A percentile compares a stretch with the other conserved stretches of the same genome.
These are phyloP conservation scores for Pseudogymnoascus sp. DNA, from an alignment of 2,329 filamentous ascomycete species.

Conservation along the genomic window DNA sequence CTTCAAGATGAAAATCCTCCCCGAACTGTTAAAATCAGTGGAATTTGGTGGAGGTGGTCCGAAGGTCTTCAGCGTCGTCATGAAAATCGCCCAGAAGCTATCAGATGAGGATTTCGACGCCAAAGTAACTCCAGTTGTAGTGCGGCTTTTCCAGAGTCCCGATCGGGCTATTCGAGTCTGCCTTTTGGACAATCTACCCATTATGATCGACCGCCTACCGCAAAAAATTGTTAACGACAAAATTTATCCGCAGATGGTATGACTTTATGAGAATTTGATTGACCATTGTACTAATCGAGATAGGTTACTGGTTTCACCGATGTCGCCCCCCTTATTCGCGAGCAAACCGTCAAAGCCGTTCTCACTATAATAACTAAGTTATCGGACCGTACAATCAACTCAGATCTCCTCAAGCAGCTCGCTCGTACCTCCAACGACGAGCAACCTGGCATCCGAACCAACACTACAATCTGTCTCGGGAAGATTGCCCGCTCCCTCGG, in stretches of 20 bases:
- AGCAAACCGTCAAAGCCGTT: conserved; percentile 93
- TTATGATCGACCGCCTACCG: conserved; percentile 85
- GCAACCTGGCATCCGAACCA: conserved; percentile 92
- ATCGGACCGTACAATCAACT: conserved; percentile 87
- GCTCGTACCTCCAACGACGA: conserved; percentile 97
- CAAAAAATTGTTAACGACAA: conserved; percentile 92
- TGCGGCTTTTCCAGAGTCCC: conserved; percentile 83
- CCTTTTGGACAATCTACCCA: conserved; percentile 76
- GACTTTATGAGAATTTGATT: conserved; percentile 19
- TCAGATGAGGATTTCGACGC: conserved; percentile 83
- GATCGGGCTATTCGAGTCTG: conserved; percentile 90
- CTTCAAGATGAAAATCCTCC: conserved; percentile 93
- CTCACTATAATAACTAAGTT: conserved; percentile 81
- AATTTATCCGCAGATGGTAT: conserved; percentile 88
- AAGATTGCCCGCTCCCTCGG: conserved; percentile 92
- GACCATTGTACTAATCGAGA: not conserved
- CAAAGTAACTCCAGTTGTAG: conserved; percentile 76
- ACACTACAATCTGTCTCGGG: conserved; percentile 94
- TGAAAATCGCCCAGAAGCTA: conserved; percentile 86
- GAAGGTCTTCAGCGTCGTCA: conserved; percentile 78
- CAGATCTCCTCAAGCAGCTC: conserved; percentile 81
- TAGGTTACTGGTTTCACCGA: conserved; percentile 93
- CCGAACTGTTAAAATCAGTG: conserved; percentile 95
- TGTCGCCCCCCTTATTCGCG: conserved; percentile 79
- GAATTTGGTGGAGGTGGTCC: conserved; percentile 95